Conservation (phyloP, 352 stramenopile species). For the Lagenidium sp. region DNA sequence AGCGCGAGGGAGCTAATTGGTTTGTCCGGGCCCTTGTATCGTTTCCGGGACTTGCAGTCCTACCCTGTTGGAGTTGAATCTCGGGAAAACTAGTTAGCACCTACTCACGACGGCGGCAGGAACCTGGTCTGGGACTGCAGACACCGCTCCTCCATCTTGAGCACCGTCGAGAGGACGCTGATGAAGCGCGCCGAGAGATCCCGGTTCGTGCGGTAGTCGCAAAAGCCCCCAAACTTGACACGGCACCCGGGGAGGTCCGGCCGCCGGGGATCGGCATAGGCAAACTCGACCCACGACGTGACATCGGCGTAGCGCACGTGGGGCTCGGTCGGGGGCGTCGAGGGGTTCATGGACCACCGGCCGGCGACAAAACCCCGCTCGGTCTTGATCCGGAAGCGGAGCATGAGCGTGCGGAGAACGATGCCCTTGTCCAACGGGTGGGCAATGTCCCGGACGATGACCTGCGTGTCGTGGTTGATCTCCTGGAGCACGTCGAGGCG, state of each 20-base stretch:
- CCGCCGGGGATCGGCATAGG: conserved; percentile 15
- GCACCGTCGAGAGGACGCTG: conserved; percentile 14
- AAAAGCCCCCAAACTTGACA: conserved; percentile 54
- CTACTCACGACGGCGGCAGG: no score
- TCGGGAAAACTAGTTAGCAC: no score
- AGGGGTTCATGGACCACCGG: conserved; percentile 46
- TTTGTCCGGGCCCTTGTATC: no score
- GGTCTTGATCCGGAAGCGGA: conserved; percentile 23
- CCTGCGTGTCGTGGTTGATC: conserved; percentile 19
- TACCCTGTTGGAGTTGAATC: no score
- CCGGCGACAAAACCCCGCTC: conserved; percentile 42
- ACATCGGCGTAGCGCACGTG: conserved; percentile 23
- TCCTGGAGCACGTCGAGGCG: conserved; percentile 23
- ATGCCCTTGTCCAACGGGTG: conserved; percentile 14
- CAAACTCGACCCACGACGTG: conserved; percentile 32
- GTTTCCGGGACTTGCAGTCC: no score
- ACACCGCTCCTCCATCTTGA: conserved; percentile 66
- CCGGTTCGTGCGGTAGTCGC: conserved; percentile 53
- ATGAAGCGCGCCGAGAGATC: conserved; percentile 17
- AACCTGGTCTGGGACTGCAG: no score
- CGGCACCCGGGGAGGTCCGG: conserved; percentile 25
- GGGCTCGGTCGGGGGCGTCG: conserved; percentile 7
- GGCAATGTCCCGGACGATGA: conserved; percentile 21
- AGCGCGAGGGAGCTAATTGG: no score
- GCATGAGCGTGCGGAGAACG: conserved; percentile 24